phyloP scores from a whole-genome alignment of 768 basidiomycete species.

The Rhizopogon roseolus region DNA sequence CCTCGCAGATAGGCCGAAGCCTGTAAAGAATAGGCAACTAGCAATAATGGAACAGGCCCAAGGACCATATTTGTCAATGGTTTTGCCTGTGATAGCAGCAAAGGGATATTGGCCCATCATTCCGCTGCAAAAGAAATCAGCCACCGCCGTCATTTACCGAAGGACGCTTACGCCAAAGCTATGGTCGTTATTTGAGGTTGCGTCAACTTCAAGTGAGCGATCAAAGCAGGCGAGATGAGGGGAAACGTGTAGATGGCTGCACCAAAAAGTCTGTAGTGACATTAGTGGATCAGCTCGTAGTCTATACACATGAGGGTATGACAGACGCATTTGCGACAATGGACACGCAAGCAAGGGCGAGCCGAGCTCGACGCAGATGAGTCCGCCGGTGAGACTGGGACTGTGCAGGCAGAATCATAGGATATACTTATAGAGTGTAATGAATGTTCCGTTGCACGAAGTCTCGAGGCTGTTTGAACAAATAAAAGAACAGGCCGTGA shows the following conservation, averaged over 20 bases:
- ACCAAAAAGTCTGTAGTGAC: slow-evolving; percentile 52
- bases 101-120: slow-evolving; percentile 82
- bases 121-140: slow-evolving; percentile 41
- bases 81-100: slow-evolving; percentile 61
- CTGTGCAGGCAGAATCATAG: neutral
- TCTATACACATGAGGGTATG: neutral
- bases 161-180: slow-evolving; percentile 56
- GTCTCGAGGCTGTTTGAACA: neutral
- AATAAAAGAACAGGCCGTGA: neutral
- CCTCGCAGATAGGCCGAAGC: slow-evolving; percentile 59
- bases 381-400: neutral
- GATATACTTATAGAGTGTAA: neutral
- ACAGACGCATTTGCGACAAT: slow-evolving; percentile 64
- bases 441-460: neutral
- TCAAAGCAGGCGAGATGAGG: slow-evolving; percentile 61
- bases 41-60: slow-evolving; percentile 62
- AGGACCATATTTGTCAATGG: slow-evolving; percentile 65
- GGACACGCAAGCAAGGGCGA: slow-evolving; percentile 41
- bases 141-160: neutral
- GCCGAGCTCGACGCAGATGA: slow-evolving; percentile 18
- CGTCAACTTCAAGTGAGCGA: slow-evolving; percentile 53
- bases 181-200: slow-evolving; percentile 80
- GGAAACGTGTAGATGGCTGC: slow-evolving; percentile 83
- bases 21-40: slow-evolving; percentile 50
- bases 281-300: neutral